Conservation (phyloP, 768 basidiomycete genomes). For the Sarcodon sp. region DNA sequence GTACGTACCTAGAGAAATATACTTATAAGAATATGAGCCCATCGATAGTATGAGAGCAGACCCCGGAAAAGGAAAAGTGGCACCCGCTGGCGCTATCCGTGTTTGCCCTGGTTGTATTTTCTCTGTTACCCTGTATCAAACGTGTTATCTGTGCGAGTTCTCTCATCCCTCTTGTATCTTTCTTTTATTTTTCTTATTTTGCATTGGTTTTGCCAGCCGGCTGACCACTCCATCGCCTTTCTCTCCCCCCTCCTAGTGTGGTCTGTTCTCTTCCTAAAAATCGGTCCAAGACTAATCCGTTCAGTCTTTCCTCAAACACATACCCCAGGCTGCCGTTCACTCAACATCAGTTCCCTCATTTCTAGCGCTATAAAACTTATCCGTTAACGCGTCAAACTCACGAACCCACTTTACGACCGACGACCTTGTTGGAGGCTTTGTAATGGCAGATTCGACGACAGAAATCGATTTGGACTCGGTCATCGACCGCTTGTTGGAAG, state of each 20-base stretch:
- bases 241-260: not conserved
- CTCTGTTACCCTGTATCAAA: not conserved
- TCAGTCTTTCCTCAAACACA: not conserved
- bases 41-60: too few species aligned
- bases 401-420: constrained; percentile 12
- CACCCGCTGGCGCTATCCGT: not conserved
- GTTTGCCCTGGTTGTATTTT: not conserved
- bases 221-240: not conserved
- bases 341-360: constrained; percentile 3
- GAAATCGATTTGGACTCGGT: constrained; percentile 99
- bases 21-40: too few species aligned
- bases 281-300: not conserved
- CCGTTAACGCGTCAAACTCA: constrained; percentile 9
- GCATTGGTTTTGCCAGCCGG: not conserved
- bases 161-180: not conserved
- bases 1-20: too few species aligned
- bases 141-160: not conserved
- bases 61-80: too few species aligned
- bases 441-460: constrained; percentile 69
- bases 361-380: constrained; percentile 4
- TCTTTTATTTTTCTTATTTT: not conserved
- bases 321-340: constrained; percentile 6
- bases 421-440: constrained; percentile 8
- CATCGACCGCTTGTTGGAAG: constrained; percentile 96
- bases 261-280: constrained; percentile 6